These are phyloP conservation scores for Tuber indicum DNA, from an alignment of 495 filamentous ascomycete genomes.

Conservation along the genomic window DNA sequence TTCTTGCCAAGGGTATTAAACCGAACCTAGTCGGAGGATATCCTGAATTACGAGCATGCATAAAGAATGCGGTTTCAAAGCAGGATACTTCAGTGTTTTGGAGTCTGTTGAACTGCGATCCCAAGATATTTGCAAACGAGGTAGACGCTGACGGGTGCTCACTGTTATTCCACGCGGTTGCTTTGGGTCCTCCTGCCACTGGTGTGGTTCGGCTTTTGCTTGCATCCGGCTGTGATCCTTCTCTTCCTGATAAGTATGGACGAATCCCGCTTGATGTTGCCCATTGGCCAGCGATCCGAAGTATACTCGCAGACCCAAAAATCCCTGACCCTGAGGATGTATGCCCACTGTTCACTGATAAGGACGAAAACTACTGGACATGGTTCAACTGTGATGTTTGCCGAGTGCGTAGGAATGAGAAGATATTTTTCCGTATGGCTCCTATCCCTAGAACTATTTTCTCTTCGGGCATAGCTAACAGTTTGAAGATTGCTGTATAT, in stretches of 20 bases:
- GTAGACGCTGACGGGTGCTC: neutral
- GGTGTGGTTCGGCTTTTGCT: neutral
- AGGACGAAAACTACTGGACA: neutral
- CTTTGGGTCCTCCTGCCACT: neutral
- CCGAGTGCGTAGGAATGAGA: neutral
- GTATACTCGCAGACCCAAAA: slow-evolving; percentile 1
- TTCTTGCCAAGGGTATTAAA: neutral
- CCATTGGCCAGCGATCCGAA: neutral
- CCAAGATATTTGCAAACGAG: neutral
- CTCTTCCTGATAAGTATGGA: neutral
- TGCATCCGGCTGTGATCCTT: neutral
- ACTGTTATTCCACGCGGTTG: neutral
- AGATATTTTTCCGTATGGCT: slow-evolving; percentile 1
- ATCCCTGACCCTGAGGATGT: neutral
- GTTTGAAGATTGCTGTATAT: neutral
- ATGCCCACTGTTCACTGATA: neutral
- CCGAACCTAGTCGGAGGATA: neutral
- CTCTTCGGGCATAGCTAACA: neutral
- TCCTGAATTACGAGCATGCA: neutral
- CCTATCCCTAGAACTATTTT: neutral
- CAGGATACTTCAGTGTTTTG: neutral
- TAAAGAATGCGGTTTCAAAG: neutral
- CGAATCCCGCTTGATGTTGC: neutral
- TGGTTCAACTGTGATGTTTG: slow-evolving; percentile 5
- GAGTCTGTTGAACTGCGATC: neutral